A percentile compares a stretch with the other conserved stretches of the same genome.
Evolutionary conservation across 768 basidiomycete genomes (phyloP).

Genomic region (Tulasnella sp.): DNA sequence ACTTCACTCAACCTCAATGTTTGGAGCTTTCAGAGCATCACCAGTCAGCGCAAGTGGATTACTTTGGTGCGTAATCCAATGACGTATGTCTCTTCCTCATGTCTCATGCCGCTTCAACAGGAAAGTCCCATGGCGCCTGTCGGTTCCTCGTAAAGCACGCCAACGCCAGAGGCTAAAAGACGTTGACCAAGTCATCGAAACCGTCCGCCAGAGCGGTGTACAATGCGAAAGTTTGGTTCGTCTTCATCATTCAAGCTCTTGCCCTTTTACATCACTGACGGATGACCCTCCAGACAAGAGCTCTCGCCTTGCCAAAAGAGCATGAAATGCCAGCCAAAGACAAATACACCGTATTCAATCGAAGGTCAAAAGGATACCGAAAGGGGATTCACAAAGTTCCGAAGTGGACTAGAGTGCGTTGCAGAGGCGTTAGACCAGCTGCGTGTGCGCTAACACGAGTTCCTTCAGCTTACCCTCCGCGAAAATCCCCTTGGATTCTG

Average conservation of each 20-base stretch:
- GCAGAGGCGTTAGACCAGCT: too few species aligned
- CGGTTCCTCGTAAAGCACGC: slow-evolving; percentile 89
- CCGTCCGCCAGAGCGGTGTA: slow-evolving; percentile 81
- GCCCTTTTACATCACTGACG: too few species aligned
- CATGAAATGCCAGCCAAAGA: too few species aligned
- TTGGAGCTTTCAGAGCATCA: slow-evolving; percentile 78
- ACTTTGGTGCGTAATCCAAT: slow-evolving; percentile 65
- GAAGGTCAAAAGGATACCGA: too few species aligned
- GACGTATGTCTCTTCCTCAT: not conserved
- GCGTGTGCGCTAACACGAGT: too few species aligned
- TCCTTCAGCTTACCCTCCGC: too few species aligned
- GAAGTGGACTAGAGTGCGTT: too few species aligned
- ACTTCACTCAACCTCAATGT: slow-evolving; percentile 54
- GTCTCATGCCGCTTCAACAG: slow-evolving; percentile 48
- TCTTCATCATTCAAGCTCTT: slow-evolving; percentile 31
- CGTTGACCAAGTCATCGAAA: slow-evolving; percentile 91
- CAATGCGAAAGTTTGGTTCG: slow-evolving; percentile 75
- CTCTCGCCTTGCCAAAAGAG: too few species aligned
- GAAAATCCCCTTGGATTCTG: slow-evolving; percentile 34
- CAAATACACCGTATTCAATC: too few species aligned
- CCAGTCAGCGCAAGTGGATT: slow-evolving; percentile 63
- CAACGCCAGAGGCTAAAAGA: slow-evolving; percentile 85
- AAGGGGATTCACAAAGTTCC: too few species aligned
- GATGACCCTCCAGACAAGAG: too few species aligned
- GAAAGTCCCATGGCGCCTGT: slow-evolving; percentile 95